Conservation (phyloP, 1,284 basidiomycete species). For the Rhodotorula sp. region DNA sequence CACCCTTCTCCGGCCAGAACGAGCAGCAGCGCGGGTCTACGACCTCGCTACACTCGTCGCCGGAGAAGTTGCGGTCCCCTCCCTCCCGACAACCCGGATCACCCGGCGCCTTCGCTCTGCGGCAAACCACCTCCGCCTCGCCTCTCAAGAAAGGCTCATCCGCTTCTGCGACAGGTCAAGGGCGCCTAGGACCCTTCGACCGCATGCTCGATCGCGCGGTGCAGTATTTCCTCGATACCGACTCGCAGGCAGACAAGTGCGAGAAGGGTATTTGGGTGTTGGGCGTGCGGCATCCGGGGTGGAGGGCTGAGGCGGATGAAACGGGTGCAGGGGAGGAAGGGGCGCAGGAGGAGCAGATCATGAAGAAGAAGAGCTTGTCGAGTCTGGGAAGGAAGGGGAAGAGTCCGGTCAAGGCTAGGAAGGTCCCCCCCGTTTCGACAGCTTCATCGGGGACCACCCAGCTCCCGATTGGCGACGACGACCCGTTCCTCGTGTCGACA, state of each 20-base stretch:
- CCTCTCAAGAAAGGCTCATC: conserved; percentile 18
- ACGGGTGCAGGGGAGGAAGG: neutral
- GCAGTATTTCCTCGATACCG: conserved; percentile 43
- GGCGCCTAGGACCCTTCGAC: conserved; percentile 35
- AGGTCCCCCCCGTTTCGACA: neutral
- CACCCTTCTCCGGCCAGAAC: too few relatives aligned
- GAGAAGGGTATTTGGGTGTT: conserved; percentile 44
- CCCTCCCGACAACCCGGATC: neutral
- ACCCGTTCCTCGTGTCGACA: neutral
- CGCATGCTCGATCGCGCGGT: conserved; percentile 42
- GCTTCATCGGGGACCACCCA: neutral
- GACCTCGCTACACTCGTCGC: neutral
- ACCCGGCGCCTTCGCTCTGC: neutral
- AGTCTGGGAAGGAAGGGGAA: conserved; percentile 1
- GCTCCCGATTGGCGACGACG: neutral
- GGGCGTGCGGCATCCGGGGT: conserved; percentile 38
- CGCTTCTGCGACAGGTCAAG: neutral
- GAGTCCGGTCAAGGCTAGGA: conserved; percentile 15
- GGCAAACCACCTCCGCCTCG: neutral
- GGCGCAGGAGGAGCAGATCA: neutral
- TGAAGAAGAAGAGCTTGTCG: neutral
- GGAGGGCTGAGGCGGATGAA: neutral
- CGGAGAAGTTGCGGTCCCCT: conserved; percentile 1
- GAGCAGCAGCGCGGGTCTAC: too few relatives aligned
- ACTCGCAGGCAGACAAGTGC: conserved; percentile 37